A percentile compares a stretch with the other conserved stretches of the same genome.
phyloP scores from a whole-genome alignment of 2,329 filamentous ascomycete genomes.

The Piedraia hortae region DNA sequence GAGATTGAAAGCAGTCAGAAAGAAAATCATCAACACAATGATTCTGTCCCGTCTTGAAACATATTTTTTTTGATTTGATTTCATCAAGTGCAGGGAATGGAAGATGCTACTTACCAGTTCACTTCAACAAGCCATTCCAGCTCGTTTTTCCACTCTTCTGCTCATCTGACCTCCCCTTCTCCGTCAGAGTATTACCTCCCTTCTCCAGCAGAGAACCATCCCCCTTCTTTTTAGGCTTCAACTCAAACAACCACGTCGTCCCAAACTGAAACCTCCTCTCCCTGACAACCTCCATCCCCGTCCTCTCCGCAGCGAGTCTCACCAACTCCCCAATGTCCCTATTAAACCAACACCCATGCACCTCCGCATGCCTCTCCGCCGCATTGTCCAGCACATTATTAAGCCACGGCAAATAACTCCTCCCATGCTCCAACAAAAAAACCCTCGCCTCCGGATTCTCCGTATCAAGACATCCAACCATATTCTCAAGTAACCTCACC shows the following conservation, averaged over 20 bases:
- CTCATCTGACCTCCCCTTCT: not conserved
- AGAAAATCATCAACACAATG: constrained; percentile 4
- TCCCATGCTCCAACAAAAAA: constrained; percentile 23
- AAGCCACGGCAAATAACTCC: constrained; percentile 20
- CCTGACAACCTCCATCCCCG: constrained; percentile 19
- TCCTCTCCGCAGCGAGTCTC: constrained; percentile 18
- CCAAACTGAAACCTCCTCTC: constrained; percentile 21
- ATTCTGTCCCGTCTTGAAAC: constrained; percentile 12
- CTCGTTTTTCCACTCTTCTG: not conserved
- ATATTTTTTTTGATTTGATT: constrained; percentile 8
- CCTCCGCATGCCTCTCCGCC: constrained; percentile 20
- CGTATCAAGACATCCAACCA: constrained; percentile 14
- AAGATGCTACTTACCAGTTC: not conserved
- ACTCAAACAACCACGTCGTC: constrained; percentile 22
- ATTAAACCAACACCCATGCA: constrained; percentile 26
- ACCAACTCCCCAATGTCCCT: constrained; percentile 23
- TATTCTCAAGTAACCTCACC: constrained; percentile 17
- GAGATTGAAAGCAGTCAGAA: no score
- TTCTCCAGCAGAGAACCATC: constrained; percentile 1
- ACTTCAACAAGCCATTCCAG: not conserved
- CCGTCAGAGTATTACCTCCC: not conserved
- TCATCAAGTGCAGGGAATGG: constrained; percentile 5
- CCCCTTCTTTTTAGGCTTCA: constrained; percentile 12
- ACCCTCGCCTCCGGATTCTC: constrained; percentile 19
- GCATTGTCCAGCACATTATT: constrained; percentile 20